Evolutionary conservation across 2,329 filamentous ascomycete genomes (phyloP), one percentile per base, ranked within the genome.

Genomic region (Ceratocystis ficicola): DNA sequence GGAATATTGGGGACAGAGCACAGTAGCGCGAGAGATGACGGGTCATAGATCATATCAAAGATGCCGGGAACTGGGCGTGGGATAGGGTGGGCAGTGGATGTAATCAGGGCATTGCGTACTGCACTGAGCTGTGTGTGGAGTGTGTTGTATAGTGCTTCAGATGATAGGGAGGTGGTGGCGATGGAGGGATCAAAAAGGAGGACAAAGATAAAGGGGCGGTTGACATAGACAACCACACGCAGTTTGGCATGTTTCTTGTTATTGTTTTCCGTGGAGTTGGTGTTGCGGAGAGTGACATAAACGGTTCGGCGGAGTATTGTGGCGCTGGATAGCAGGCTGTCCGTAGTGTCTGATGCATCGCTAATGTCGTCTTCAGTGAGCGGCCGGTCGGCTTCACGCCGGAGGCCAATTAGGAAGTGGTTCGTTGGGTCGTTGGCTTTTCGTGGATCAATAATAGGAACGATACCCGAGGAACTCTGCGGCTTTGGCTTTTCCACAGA

Each of bases 171-270:
- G 65, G 83, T 79, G 5, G 86, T 86, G 61, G 79, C 78, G 52
- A 60, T 86, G 60, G 79, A 78, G 15, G 76, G 72, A 10, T 73
- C 71, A 73, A 93, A 93, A 3, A 94, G 77, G 68, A 94, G 86
- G 1, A 86, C 83, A 73, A 89, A 92, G 61, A 93, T 82, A 74
- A 93, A 93, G 0, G 89, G 89, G 28, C 81, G 82, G 73, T 86
- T 84, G 59, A 86, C 82, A 72, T 91, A 92, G 62, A 91, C 81
- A 5, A 91, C 81, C 1, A 89, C 86, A 0, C 86, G 83, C 52
- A 91, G 74, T 70, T 81, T 83, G 67, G 41, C 50, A 28, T 20
- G 46, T 22, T 30, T 57, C 6, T 44, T 22, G 15, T n/a, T 79
- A 77, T 1, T 77, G 76, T 71, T 74, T 69, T 83, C 80, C 69